Conservation (phyloP, 495 filamentous ascomycete species). For the Aspergillus nidulans region DNA sequence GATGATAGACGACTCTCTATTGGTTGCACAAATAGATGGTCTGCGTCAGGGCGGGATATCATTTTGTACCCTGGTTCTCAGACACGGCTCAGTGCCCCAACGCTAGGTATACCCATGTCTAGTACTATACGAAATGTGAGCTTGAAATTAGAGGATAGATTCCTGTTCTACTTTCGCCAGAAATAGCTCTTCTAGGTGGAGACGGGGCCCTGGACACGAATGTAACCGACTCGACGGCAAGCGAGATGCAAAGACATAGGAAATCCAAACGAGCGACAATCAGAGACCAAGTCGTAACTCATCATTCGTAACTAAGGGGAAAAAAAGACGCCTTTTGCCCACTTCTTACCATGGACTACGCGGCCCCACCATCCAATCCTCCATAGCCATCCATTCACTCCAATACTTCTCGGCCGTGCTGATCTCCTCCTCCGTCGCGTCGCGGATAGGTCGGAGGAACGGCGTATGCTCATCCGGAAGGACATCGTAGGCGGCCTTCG, state of each 20-base stretch:
- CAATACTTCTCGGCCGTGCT: slow-evolving; percentile 72
- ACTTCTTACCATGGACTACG: slow-evolving; percentile 43
- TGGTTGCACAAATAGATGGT: no score
- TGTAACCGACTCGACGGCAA: neutral
- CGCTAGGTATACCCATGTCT: neutral
- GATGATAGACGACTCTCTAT: no score
- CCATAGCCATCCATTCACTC: slow-evolving; percentile 89
- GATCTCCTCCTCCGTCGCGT: slow-evolving; percentile 73
- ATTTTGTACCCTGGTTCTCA: no score
- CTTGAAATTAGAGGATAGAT: neutral
- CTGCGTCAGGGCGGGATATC: no score
- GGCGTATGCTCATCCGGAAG: slow-evolving; percentile 73
- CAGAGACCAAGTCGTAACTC: slow-evolving; percentile 4
- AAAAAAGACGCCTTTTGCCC: neutral
- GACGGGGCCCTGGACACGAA: neutral
- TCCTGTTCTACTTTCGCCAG: neutral
- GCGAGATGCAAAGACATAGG: slow-evolving; percentile 15
- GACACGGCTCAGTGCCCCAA: neutral
- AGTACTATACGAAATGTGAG: neutral
- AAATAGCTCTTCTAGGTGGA: neutral
- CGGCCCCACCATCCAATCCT: slow-evolving; percentile 89
- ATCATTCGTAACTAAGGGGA: neutral
- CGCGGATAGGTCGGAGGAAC: slow-evolving; percentile 73
- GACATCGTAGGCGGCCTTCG: slow-evolving; percentile 86
- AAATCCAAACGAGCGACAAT: slow-evolving; percentile 11